Evolutionary conservation across 768 basidiomycete genomes (phyloP), one percentile per base, ranked within the genome.

Genomic region (Tephrocybe rancida): DNA sequence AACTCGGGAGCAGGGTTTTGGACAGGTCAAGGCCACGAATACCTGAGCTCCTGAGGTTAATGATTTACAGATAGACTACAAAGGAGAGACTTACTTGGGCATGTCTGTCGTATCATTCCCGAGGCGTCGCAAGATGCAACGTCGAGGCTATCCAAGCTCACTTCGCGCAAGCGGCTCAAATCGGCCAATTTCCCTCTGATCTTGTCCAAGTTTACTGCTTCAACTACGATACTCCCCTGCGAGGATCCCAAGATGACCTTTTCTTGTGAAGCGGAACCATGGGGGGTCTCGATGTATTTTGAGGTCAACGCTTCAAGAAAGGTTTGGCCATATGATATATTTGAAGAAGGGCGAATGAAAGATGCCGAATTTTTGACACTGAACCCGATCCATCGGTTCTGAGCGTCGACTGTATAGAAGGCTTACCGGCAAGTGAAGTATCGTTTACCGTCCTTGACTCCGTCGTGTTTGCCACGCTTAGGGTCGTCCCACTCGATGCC

Each of bases 401-500:
- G 54, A 46, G 44, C 16, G 30, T 16, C 19, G 41, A 46, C 44
- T 41, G 53, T 46, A 54, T 32, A 53, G 37, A 60, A 46, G 45
- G 45, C 84, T 74, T 70, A 93, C 92, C 80, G 73, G 73, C 89
- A 92, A 41, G 72, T 64, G 67, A 98, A 98, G 70, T 96, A 95
- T 35, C 76, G 78, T 57, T 77, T 81, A 43, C 85, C 88, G 58
- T 92, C 85, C 64, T 92, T 90, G 58, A 76, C 66, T 5, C 96
- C 96, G 60, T 89, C 84, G 67, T 98, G 95, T 67, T 90, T 95
- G 24, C 96, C 96, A 52, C 94, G 83, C 7, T 67, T 55, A 18
- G 86, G 80, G 62, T 93, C 87, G 64, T 98, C 96, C 92, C 95
- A 98, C 72, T 98, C 96, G 43, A 98, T 82, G n/a, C 96, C 96